Evolutionary conservation across 2,329 filamentous ascomycete species (phyloP), one percentile per base, ranked within the genome.

Genomic region (Akanthomyces uredinophilus): DNA sequence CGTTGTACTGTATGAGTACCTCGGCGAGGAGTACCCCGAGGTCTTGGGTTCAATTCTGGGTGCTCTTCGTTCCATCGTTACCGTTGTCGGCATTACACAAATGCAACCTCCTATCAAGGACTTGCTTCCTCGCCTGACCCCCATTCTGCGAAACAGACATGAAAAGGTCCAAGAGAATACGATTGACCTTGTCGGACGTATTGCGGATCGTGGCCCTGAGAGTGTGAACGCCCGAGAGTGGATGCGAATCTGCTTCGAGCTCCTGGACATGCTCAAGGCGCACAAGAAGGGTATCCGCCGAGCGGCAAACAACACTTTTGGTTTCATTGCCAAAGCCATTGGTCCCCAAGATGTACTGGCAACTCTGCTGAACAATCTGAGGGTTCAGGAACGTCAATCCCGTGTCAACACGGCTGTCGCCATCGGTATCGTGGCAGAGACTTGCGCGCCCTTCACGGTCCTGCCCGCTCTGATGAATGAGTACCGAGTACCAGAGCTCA

Each of bases 161-260:
- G 95, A 99, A 73, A 99, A 99, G 77, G 96, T 99, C 49, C 95
- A 99, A 74, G 95, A 99, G 72, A 99, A 99, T 76, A 98, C 95
- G 0, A 98, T 99, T 69, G 95, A 99, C 74, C 83, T 99, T 2
- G 95, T 99, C 22, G 95, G 95, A 61, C 94, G 95, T 81, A 98
- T 99, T 69, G 95, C 96, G 18, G 95, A 99, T 76, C 90, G 95
- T 67, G 96, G 95, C 1, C 93, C 95, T 1, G 95, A 99, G 76
- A 94, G 90, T 66, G 95, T 99, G 73, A 96, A 96, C 72, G 93
- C 95, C 16, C 87, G 95, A 71, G 95, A 99, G 77, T 99, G 95
- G 95, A 99, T 99, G 96, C 88, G 95, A 73, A 99, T 99, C 74
- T 99, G 95, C 79, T 99, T 99, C 76, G 95, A 99, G 79, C 82